These are phyloP conservation scores for Pezicula rhizophila DNA, from an alignment of 2,329 filamentous ascomycete genomes.

Conservation along the genomic window DNA sequence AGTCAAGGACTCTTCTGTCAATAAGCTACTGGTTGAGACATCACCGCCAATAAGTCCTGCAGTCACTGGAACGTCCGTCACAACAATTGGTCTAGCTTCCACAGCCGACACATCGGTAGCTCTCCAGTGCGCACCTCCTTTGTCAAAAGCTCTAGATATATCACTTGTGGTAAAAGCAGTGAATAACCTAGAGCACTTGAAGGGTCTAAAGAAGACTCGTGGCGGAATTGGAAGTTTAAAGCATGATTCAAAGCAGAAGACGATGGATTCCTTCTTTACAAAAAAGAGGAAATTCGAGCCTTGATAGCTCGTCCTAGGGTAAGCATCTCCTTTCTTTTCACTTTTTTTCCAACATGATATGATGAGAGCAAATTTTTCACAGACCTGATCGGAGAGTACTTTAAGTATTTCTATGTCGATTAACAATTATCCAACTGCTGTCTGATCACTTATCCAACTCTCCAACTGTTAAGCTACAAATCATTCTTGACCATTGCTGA, in stretches of 20 bases:
- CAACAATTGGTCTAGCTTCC: not conserved
- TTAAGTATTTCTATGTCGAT: constrained; percentile 51
- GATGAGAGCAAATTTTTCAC: constrained; percentile 68
- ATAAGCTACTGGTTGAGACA: no score
- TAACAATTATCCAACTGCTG: constrained; percentile 72
- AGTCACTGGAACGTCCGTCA: not conserved
- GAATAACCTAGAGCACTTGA: constrained; percentile 68
- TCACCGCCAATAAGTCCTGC: no score
- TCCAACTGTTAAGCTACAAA: not conserved
- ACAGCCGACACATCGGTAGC: not conserved
- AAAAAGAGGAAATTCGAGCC: constrained; percentile 41
- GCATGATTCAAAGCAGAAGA: constrained; percentile 71
- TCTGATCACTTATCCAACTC: constrained; percentile 47
- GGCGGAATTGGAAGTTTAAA: constrained; percentile 76
- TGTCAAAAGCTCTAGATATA: constrained; percentile 30
- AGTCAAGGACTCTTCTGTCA: no score
- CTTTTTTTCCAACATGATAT: constrained; percentile 36
- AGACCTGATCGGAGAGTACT: constrained; percentile 71
- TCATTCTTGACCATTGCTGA: not conserved
- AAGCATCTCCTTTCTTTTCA: constrained; percentile 24
- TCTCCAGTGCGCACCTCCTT: not conserved
- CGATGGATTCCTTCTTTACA: constrained; percentile 68
- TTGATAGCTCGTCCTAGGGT: constrained; percentile 29
- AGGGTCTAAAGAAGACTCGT: constrained; percentile 68
- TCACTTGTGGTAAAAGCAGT: constrained; percentile 50